phyloP scores from a whole-genome alignment of 1,139 yeast species.

The Entelexis sorbosivorans region DNA sequence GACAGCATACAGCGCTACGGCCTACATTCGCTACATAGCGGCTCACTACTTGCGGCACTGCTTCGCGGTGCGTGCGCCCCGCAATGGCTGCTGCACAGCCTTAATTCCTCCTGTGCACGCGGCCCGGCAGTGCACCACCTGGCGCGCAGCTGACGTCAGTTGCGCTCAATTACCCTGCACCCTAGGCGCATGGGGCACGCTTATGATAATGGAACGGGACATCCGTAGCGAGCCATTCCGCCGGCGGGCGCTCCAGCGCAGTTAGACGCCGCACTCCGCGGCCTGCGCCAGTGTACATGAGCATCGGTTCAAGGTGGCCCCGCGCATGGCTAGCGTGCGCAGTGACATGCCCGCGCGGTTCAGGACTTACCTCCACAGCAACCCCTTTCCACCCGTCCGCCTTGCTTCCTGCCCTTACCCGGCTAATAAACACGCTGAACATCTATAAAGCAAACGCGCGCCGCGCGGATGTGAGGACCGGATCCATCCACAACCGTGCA shows the following conservation, averaged over 20 bases:
- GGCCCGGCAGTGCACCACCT: constrained; percentile 2
- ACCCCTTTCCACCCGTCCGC: constrained; percentile 2
- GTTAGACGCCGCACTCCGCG: too few species aligned
- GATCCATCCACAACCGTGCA: background rate
- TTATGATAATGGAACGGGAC: background rate
- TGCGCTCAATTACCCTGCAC: background rate
- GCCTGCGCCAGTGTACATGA: too few species aligned
- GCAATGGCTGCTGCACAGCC: background rate
- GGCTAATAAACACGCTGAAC: background rate
- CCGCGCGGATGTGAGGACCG: background rate
- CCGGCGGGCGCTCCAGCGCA: too few species aligned
- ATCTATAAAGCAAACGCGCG: background rate
- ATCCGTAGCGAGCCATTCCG: background rate
- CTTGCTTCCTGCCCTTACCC: background rate
- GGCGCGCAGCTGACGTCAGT: constrained; percentile 2
- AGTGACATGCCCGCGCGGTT: too few species aligned
- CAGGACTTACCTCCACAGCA: constrained; percentile 1
- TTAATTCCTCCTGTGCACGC: background rate
- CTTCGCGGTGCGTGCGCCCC: background rate
- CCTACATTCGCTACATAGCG: too few species aligned
- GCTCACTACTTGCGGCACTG: too few species aligned
- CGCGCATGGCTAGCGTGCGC: too few species aligned
- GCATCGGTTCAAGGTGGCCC: too few species aligned
- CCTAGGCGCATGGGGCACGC: constrained; percentile 1
- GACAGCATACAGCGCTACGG: too few species aligned